Base-by-base conservation (phyloP, 306 rosid genomes). In the Neltuma alba region DNA sequence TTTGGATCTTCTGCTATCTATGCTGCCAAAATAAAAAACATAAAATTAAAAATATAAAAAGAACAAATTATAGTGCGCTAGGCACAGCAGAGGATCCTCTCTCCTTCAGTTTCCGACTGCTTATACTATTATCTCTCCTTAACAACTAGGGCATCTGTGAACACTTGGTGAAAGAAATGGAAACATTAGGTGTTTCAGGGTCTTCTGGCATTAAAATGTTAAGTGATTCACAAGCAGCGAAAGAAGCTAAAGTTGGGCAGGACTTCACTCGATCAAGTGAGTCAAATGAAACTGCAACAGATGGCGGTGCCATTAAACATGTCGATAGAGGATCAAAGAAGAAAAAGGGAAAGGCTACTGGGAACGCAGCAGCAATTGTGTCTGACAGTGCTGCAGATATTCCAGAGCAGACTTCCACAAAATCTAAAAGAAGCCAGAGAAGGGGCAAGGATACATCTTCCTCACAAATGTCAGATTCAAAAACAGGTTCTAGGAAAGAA, bases 341-440 rank as follows among this genome's bases (percentile, higher is more conserved):
- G 89, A 95, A 91, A 85, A 91, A 55, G 83, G 93, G 96, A 38
- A 93, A 89, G 87, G 82, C 80, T 66, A 5, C 94, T 50, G 94
- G 91, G 68, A 87, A 50, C 74, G 54, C 50, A 18, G 71, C 63
- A 64, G 81, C 83, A 58, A 85, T 80, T 83, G 81, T 78, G 77
- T 86, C 88, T 45, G 99, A 91, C 76, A 86, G 84, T 83, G 88
- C 79, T 87, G 76, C 79, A n/a, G 92, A 93, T 81, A 83, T 86
- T 81, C 97, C 85, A 78, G 98, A 93, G 15, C 86, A 74, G 73
- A 75, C 83, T 83, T 77, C 88, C 37, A 72, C 86, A 37, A 95
- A 91, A 89, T 90, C 98, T 47, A 95, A 95, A 89, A 95, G 87
- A 93, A 86, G 75, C 89, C 98, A 89, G 87, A 86, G 89, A 87